Conservation (phyloP, 2,329 filamentous ascomycete species). For the Teratosphaeria gauchensis region DNA sequence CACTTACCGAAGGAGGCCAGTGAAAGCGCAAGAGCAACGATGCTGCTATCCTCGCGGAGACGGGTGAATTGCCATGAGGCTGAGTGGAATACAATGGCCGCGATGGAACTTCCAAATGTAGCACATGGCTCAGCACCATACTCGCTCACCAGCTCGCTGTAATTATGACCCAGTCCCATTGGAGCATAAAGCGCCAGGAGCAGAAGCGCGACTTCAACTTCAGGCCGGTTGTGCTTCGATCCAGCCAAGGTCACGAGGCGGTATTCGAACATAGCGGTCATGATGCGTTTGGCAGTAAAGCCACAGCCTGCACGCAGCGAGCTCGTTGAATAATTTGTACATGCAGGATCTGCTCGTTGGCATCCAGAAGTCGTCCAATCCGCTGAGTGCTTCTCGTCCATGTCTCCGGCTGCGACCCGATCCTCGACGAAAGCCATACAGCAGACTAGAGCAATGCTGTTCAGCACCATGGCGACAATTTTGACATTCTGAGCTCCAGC, state of each 20-base stretch:
- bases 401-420: not conserved
- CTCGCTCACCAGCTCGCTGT: not conserved
- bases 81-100: not conserved
- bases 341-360: not conserved
- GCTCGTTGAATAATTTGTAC: not conserved
- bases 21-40: not conserved
- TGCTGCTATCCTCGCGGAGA: not conserved
- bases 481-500: not conserved
- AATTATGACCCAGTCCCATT: not conserved
- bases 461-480: not conserved
- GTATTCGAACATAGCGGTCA: not conserved
- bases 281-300: not conserved
- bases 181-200: not conserved
- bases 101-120: not conserved
- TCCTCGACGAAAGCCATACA: not conserved
- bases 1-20: not conserved
- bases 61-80: not conserved
- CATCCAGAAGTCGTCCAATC: no score
- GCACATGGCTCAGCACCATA: not conserved
- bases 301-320: not conserved
- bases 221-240: not conserved
- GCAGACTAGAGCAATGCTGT: not conserved
- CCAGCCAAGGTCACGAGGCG: not conserved
- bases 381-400: not conserved
- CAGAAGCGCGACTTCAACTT: not conserved